phyloP scores from a whole-genome alignment of 257 asterid genomes.

The Gentiana macrophylla region DNA sequence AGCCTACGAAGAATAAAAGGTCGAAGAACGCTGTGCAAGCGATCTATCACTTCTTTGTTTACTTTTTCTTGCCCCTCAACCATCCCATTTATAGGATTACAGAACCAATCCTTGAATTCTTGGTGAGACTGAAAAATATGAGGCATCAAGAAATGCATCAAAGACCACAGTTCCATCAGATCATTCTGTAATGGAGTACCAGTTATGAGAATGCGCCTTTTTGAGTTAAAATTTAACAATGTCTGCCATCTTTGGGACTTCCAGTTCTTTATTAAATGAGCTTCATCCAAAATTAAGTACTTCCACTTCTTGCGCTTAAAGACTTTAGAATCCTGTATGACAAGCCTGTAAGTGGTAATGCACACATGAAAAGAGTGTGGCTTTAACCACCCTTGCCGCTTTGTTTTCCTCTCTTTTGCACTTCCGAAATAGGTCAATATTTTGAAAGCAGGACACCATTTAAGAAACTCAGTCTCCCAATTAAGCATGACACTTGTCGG shows the following conservation, averaged over 20 bases:
- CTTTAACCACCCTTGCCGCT: constrained; percentile 98
- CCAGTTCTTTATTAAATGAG: constrained; percentile 97
- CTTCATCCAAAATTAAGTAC: constrained; percentile 95
- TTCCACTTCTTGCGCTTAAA: constrained; percentile 99
- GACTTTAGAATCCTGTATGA: constrained; percentile 90
- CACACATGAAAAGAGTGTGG: constrained; percentile 93
- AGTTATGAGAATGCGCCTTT: constrained; percentile 93
- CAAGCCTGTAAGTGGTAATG: constrained; percentile 94
- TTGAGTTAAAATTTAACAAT: constrained; percentile 89
- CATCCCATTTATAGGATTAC: constrained; percentile 96
- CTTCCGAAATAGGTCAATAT: constrained; percentile 98
- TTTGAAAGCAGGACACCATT: constrained; percentile 99
- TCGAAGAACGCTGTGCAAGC: constrained; percentile 97
- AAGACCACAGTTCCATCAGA: constrained; percentile 99
- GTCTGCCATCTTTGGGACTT: constrained; percentile 99
- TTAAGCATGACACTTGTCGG: constrained; percentile 99
- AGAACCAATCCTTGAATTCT: constrained; percentile 98
- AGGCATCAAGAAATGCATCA: constrained; percentile 99
- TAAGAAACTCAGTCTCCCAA: constrained; percentile 99
- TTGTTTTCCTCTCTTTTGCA: constrained; percentile 86
- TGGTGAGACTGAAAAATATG: constrained; percentile 98
- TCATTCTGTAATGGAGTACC: constrained; percentile 98
- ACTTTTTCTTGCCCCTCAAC: constrained; percentile 98
- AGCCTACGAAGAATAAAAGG: constrained; percentile 92
- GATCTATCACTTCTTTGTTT: constrained; percentile 94